Base-by-base conservation (phyloP, 805 yeast species). In the Ogataea angusta region DNA sequence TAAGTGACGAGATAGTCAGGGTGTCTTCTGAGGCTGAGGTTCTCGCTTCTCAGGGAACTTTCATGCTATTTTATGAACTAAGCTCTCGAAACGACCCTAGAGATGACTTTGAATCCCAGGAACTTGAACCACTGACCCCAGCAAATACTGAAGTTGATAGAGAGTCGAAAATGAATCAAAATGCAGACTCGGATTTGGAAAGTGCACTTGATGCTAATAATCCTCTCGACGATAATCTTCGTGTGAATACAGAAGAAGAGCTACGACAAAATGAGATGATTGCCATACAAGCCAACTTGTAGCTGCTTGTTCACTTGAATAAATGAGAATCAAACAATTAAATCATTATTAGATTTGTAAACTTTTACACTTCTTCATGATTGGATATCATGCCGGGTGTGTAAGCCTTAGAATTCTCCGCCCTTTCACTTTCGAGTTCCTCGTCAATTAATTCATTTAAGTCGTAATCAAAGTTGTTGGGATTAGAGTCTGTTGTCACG, bases 1-100 rank as follows among this genome's bases (percentile, higher is more conserved):
- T 90, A 14, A 83, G 93, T 52, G 99, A 93, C 62, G 95, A 89
- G 57, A 79, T 81, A 3, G 95, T 90, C 3, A 79, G 87, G 45
- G 73, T 85, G 23, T 88, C 87, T 3, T 75, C 80, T 10, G 95
- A 87, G 57, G 74, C 75, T 3, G 95, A 90, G 57, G 97, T 89
- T 1, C 65, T 87, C 42, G 70, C 71, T 10, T 78, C 89, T 3
- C 93, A 86, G 41, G 96, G 96, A 19, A 89, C 91, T 0, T 91
- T 89, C 51, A 87, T 91, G 96, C 62, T 91, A 52, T 91, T 91
- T 56, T 91, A 91, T 59, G 97, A 90, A 58, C 62, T 62, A 22
- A 55, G 62, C 15, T 41, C 47, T 6, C 43, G 60, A 21, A 55
- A 55, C 38, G 62, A 57, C 40, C 41, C 37, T 15, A 44, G 37